Evolutionary conservation across 2,329 filamentous ascomycete species (phyloP).

Genomic region (Rosellinia necatrix): DNA sequence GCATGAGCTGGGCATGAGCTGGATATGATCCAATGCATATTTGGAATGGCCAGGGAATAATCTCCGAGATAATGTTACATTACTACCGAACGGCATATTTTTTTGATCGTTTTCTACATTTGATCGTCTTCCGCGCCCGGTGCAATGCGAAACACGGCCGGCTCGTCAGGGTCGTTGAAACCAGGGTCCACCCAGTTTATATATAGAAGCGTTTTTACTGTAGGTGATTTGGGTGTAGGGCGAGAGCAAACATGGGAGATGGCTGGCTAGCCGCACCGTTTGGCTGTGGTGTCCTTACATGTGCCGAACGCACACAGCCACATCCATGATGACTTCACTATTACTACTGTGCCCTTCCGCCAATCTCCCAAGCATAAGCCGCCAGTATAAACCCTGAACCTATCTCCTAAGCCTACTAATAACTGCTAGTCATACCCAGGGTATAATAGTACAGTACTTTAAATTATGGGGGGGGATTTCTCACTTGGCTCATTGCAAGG

Average conservation of each 20-base stretch:
- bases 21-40: neutral
- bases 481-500: too few relatives aligned
- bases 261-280: too few relatives aligned
- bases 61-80: constrained; percentile 14
- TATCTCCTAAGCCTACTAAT: too few relatives aligned
- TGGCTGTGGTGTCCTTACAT: neutral
- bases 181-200: constrained; percentile 15
- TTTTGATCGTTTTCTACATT: neutral
- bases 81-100: neutral
- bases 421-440: too few relatives aligned
- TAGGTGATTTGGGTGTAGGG: constrained; percentile 5
- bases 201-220: constrained; percentile 19
- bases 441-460: too few relatives aligned
- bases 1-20: too few relatives aligned
- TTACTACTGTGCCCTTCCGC: too few relatives aligned
- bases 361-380: too few relatives aligned
- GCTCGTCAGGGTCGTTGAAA: constrained; percentile 8
- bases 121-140: constrained; percentile 8
- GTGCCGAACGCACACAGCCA: constrained; percentile 8
- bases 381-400: too few relatives aligned
- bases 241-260: too few relatives aligned
- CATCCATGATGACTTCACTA: constrained; percentile 1
- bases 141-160: constrained; percentile 14
- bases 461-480: too few relatives aligned
- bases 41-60: constrained; percentile 22